A percentile compares a stretch with the other conserved stretches of the same genome.
phyloP scores from a whole-genome alignment of 2,329 filamentous ascomycete species.

The Neophaeococcomyces aloes region DNA sequence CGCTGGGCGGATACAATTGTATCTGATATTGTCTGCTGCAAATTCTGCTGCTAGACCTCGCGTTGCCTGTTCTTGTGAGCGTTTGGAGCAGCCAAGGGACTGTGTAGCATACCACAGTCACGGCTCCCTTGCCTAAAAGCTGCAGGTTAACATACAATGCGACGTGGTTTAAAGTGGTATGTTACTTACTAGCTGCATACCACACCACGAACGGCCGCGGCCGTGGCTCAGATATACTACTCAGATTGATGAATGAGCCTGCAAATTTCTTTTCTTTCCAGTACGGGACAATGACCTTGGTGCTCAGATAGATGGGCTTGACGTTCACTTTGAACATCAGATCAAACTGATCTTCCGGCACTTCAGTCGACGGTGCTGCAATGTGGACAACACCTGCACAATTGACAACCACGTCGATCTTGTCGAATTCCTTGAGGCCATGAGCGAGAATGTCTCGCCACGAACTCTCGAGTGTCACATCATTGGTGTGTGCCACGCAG shows the following conservation, averaged over 20 bases:
- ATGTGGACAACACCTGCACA: constrained; percentile 14
- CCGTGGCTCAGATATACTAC: constrained; percentile 14
- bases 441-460: constrained; percentile 12
- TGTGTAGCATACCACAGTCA: constrained; percentile 11
- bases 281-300: constrained; percentile 16
- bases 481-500: constrained; percentile 6
- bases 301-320: constrained; percentile 18
- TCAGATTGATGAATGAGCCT: constrained; percentile 16
- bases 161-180: neutral
- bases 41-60: constrained; percentile 16
- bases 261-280: constrained; percentile 13
- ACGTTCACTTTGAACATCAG: constrained; percentile 18
- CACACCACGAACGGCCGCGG: constrained; percentile 17
- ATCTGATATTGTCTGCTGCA: constrained; percentile 13
- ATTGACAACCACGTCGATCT: constrained; percentile 16
- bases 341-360: constrained; percentile 16
- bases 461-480: constrained; percentile 13
- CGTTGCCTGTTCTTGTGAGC: constrained; percentile 9
- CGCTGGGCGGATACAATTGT: constrained; percentile 15
- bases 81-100: too few species aligned
- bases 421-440: constrained; percentile 3
- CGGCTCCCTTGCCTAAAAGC: constrained; percentile 11
- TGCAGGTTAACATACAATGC: neutral
- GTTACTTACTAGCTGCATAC: constrained; percentile 14
- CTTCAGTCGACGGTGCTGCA: constrained; percentile 13